These are phyloP conservation scores for Amylocystis lapponica DNA, from an alignment of 768 basidiomycete genomes.

Conservation along the genomic window DNA sequence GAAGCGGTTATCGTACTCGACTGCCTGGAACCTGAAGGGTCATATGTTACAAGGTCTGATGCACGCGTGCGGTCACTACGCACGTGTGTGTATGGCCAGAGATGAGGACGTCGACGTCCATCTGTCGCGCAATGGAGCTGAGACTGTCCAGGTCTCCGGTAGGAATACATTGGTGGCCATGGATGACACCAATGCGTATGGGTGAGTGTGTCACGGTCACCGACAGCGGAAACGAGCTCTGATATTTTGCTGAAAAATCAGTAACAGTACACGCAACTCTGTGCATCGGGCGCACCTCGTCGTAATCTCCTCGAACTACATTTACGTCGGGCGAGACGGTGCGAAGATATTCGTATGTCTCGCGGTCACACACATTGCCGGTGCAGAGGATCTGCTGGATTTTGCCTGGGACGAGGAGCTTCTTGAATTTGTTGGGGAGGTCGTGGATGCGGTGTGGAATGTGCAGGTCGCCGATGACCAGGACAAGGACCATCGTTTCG, in stretches of 20 bases:
- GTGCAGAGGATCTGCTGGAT: slow-evolving; percentile 98
- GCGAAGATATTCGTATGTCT: slow-evolving; percentile 94
- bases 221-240: slow-evolving; percentile 71
- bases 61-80: slow-evolving; percentile 21
- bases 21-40: slow-evolving; percentile 76
- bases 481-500: slow-evolving; percentile 88
- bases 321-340: slow-evolving; percentile 92
- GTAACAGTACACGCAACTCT: too few species aligned
- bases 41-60: background rate
- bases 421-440: slow-evolving; percentile 94
- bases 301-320: slow-evolving; percentile 91
- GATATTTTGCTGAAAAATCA: too few species aligned
- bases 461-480: slow-evolving; percentile 92
- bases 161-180: slow-evolving; percentile 92
- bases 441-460: slow-evolving; percentile 90
- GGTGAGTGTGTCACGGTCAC: slow-evolving; percentile 76
- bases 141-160: slow-evolving; percentile 91
- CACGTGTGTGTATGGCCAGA: slow-evolving; percentile 94
- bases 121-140: slow-evolving; percentile 81
- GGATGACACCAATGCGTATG: slow-evolving; percentile 87
- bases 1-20: slow-evolving; percentile 87
- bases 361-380: slow-evolving; percentile 95
- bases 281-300: slow-evolving; percentile 82
- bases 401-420: slow-evolving; percentile 83
- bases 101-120: slow-evolving; percentile 96